phyloP scores from a whole-genome alignment of 148 eudicot genomes.

The Salicornia ramosissima region DNA sequence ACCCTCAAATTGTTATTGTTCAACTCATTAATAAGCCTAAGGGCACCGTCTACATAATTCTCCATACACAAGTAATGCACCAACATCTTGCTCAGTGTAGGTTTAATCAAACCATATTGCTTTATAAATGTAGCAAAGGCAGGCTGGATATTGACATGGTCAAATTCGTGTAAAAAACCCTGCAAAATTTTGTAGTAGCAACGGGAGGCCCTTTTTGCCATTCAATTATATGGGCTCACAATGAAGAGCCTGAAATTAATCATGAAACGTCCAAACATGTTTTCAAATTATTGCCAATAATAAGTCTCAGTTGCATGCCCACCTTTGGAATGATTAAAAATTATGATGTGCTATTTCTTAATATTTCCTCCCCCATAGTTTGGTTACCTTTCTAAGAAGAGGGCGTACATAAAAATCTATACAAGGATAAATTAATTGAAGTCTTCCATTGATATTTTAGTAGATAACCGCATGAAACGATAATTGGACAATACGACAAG shows the following conservation, averaged over 20 bases:
- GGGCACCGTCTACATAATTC: conserved; percentile 50
- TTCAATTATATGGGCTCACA: conserved; percentile 22
- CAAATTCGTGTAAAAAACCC: conserved; percentile 38
- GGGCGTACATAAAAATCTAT: background rate
- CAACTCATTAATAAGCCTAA: conserved; percentile 42
- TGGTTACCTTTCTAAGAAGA: conserved; percentile 1
- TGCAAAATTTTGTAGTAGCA: conserved; percentile 40
- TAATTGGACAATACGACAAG: background rate
- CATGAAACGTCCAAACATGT: background rate
- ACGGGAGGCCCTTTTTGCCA: conserved; percentile 31
- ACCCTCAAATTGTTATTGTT: conserved; percentile 30
- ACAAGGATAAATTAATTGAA: background rate
- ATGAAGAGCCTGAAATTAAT: conserved; percentile 9
- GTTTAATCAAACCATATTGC: conserved; percentile 44
- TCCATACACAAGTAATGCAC: conserved; percentile 52
- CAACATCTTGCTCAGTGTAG: conserved; percentile 40
- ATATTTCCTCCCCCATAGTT: background rate
- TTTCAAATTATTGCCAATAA: background rate
- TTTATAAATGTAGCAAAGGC: conserved; percentile 50
- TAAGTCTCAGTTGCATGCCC: background rate
- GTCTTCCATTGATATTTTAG: background rate
- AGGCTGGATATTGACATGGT: conserved; percentile 34
- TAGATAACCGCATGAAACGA: background rate
- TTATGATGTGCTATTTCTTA: background rate
- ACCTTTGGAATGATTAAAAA: background rate